Evolutionary conservation across 2,329 filamentous ascomycete genomes (phyloP), one percentile per base, ranked within the genome.

Genomic region (Hortaea sp.): DNA sequence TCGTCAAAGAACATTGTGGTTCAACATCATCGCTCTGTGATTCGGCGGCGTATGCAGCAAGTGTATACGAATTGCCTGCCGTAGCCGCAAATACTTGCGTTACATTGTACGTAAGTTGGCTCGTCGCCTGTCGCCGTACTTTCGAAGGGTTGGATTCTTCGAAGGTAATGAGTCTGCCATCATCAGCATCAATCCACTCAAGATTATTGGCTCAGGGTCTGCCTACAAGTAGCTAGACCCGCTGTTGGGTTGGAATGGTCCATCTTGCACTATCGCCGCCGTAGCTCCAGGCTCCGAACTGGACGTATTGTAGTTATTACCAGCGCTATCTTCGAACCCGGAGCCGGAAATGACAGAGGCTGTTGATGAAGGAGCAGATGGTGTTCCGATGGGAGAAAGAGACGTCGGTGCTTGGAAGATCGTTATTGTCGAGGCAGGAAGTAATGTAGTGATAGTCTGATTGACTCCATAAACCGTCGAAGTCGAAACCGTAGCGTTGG

Each of bases 1-100:
- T 48, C 6, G 42, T 48, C 10, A 48, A n/a, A 6, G 29, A 28
- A 13, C 49, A 50, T 3, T 48, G 43, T 11, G 49, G 45, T 7
- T 31, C 39, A 5, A 27, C 29, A 20, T 43, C 20, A 10, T 43
- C 43, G 29, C 46, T 50, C 13, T 41, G 39, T 13, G 43, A 42
- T 10, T 43, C 34, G 11, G 46, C 27, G 28, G 49, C 49, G 13
- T 50, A 48, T 29, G 46, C 49, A 10, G 30, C 44, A 30, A 50
- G 32, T 9, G 43, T 43, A 30, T 48, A 48, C 0, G 29, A 30
- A 4, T 5, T 34, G 9, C 49, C 43, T 1, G 46, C 40, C 5
- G 34, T 34, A 11, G 49, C 45, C 1, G 45, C 9, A 41, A 50
- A 50, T 7, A 32, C n/a, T 29, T 48, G 49, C 10, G 49, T 50